Evolutionary conservation across 2,329 filamentous ascomycete species (phyloP).

Genomic region (Colletotrichum trifolii): DNA sequence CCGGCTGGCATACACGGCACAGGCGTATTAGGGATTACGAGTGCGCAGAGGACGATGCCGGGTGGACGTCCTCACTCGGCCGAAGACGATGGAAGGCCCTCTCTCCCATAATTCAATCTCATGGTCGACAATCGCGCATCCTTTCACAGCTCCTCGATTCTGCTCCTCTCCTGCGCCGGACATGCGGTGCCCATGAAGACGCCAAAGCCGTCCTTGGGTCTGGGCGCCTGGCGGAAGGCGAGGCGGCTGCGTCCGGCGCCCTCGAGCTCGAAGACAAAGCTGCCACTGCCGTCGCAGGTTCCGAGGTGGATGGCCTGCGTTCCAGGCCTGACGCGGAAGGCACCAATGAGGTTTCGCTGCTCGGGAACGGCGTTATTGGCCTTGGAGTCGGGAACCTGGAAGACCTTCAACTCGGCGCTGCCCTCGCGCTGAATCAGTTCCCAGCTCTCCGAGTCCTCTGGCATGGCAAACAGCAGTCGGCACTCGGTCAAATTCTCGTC

Average conservation of each 20-base stretch:
- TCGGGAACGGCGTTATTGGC: constrained; percentile 9
- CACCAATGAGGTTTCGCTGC: constrained; percentile 21
- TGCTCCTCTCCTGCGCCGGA: constrained; percentile 2
- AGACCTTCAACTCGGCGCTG: constrained; percentile 23
- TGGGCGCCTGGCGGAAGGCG: constrained; percentile 33
- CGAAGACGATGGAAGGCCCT: not conserved
- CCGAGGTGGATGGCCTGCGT: constrained; percentile 31
- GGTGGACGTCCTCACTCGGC: not conserved
- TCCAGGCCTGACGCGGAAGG: constrained; percentile 26
- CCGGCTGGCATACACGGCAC: constrained; percentile 10
- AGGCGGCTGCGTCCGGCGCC: constrained; percentile 30
- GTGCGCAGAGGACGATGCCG: not conserved
- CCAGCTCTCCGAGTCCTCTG: constrained; percentile 36
- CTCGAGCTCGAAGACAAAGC: constrained; percentile 33
- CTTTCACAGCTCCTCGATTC: constrained; percentile 26
- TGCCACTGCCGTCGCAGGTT: constrained; percentile 27
- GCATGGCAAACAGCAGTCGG: constrained; percentile 31
- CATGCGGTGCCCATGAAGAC: constrained; percentile 27
- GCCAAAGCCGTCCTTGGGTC: constrained; percentile 26
- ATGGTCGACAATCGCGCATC: not conserved
- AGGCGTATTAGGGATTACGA: constrained; percentile 7
- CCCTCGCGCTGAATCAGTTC: constrained; percentile 36
- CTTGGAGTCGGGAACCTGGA: constrained; percentile 9
- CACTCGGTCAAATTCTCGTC: constrained; percentile 7
- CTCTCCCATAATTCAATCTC: constrained; percentile 9